These are phyloP conservation scores for Pyrus communis DNA, from an alignment of 306 rosid genomes.

Conservation along the genomic window DNA sequence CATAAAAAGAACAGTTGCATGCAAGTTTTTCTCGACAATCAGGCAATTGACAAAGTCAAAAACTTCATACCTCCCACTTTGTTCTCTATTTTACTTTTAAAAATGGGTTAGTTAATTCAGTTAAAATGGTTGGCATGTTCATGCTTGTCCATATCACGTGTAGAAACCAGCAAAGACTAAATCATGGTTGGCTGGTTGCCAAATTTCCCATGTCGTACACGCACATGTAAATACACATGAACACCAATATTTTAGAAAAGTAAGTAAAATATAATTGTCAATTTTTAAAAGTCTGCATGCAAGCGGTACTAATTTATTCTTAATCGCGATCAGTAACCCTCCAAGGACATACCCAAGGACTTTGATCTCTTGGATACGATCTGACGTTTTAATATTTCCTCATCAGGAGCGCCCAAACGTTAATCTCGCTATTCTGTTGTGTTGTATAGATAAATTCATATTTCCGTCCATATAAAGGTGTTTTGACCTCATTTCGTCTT, in stretches of 20 bases:
- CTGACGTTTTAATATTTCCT: constrained; percentile 12
- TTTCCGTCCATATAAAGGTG: constrained; percentile 7
- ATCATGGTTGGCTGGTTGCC: constrained; percentile 7
- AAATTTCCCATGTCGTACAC: neutral
- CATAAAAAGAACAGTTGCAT: neutral
- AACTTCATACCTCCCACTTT: neutral
- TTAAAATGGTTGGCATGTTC: constrained; percentile 23
- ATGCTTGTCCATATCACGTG: constrained; percentile 20
- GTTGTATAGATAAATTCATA: neutral
- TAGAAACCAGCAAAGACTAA: constrained; percentile 11
- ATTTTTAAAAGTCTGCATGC: constrained; percentile 1
- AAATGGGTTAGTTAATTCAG: constrained; percentile 49
- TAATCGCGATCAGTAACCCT: neutral
- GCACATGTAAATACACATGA: neutral
- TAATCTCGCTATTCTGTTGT: too few relatives aligned
- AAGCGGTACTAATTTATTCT: constrained; percentile 8
- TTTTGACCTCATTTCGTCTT: constrained; percentile 11
- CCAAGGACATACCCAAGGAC: neutral
- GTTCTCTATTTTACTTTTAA: neutral
- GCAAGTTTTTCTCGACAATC: neutral
- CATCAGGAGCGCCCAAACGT: neutral
- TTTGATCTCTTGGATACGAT: neutral
- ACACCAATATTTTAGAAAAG: neutral
- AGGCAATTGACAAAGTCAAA: neutral
- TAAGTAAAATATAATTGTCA: neutral